These are phyloP conservation scores for Ceratobasidium papillatum DNA, from an alignment of 1,284 basidiomycete genomes.

Conservation along the genomic window DNA sequence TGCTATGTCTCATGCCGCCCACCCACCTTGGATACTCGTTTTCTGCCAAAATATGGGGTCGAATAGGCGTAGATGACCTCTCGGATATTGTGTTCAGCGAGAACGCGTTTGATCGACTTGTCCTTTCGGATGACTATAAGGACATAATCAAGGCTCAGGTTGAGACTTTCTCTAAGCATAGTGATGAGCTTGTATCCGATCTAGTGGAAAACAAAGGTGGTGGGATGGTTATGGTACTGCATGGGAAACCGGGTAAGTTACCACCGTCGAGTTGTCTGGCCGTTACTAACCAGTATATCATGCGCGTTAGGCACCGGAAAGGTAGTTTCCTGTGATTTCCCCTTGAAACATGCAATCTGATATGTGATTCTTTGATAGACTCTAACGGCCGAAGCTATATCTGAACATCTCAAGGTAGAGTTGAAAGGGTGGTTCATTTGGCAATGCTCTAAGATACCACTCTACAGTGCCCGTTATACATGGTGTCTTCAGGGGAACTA, in stretches of 20 bases:
- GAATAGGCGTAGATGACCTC: conserved; percentile 6
- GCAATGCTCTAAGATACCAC: neutral
- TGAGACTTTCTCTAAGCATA: neutral
- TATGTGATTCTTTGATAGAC: neutral
- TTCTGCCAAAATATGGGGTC: conserved; percentile 7
- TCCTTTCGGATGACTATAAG: conserved; percentile 13
- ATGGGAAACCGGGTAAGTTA: conserved; percentile 19
- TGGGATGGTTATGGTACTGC: conserved; percentile 12
- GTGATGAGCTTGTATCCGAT: neutral
- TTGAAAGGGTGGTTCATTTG: neutral
- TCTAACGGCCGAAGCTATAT: conserved; percentile 21
- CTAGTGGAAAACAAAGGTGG: neutral
- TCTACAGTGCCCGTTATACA: conserved; percentile 1
- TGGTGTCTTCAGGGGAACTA: conserved; percentile 10
- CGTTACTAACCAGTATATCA: neutral
- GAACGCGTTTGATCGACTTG: conserved; percentile 14
- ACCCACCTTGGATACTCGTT: conserved; percentile 22
- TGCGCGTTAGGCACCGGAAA: conserved; percentile 23
- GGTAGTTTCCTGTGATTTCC: neutral
- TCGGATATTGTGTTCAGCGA: conserved; percentile 4
- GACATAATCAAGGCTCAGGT: conserved; percentile 22
- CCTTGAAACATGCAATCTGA: neutral
- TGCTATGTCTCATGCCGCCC: conserved; percentile 17
- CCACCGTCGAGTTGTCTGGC: neutral
- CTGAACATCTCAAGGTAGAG: conserved; percentile 22